Conservation (phyloP, 106 monocot genomes). For the Hemerocallis citrina region DNA sequence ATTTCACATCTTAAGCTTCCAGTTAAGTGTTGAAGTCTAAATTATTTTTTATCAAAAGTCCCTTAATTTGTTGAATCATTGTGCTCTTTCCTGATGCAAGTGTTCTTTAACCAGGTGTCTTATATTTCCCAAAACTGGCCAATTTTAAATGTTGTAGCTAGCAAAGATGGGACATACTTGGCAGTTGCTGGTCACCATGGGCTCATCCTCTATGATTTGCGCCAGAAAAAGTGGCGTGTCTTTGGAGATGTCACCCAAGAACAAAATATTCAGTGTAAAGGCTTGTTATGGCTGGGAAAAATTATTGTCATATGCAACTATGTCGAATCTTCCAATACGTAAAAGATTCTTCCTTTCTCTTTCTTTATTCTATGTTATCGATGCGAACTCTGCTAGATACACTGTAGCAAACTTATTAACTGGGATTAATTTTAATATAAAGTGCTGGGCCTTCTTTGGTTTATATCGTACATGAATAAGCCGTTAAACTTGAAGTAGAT, state of each 20-base stretch:
- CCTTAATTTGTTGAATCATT: constrained; percentile 1
- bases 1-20: constrained; percentile 92
- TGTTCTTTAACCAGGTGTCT: constrained; percentile 55
- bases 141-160: constrained; percentile 80
- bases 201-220: constrained; percentile 85
- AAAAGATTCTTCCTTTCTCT: constrained; percentile 23
- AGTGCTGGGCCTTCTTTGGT: no score
- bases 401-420: no score
- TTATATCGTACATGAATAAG: no score
- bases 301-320: constrained; percentile 94
- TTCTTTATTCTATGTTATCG: not conserved
- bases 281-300: constrained; percentile 95
- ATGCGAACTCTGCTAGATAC: no score
- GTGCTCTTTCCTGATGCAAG: constrained; percentile 5
- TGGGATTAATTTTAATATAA: no score
- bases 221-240: constrained; percentile 84
- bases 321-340: constrained; percentile 70
- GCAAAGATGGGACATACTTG: constrained; percentile 91
- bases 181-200: constrained; percentile 94
- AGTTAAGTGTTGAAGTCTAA: constrained; percentile 50
- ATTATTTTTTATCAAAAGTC: constrained; percentile 1
- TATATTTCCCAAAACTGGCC: constrained; percentile 99
- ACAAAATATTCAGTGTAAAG: constrained; percentile 94
- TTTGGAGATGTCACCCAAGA: constrained; percentile 99
- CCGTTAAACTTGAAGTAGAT: no score